Evolutionary conservation across 2,329 filamentous ascomycete genomes (phyloP).

Genomic region (Scopulariopsis brevicaulis): DNA sequence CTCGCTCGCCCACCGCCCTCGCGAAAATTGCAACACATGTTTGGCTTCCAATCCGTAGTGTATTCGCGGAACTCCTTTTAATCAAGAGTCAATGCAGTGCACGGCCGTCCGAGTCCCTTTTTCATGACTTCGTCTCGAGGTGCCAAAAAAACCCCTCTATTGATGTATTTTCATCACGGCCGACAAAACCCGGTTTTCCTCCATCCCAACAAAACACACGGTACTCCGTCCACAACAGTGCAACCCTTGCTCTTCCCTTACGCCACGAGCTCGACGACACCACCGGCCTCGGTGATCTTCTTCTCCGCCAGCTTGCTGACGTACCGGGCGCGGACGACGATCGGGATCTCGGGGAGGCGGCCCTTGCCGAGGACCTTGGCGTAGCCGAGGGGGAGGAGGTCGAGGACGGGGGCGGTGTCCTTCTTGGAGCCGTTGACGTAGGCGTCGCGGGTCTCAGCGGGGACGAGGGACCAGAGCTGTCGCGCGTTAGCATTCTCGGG

Average conservation of each 20-base stretch:
- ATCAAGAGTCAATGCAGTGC: constrained; percentile 5
- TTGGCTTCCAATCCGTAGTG: constrained; percentile 5
- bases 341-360: constrained; percentile 80
- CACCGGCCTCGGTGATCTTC: constrained; percentile 98
- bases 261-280: constrained; percentile 90
- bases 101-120: constrained; percentile 2
- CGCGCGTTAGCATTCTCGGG: background rate
- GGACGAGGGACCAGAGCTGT: constrained; percentile 92
- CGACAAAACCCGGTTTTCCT: constrained; percentile 11
- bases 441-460: constrained; percentile 82
- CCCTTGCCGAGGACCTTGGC: constrained; percentile 99
- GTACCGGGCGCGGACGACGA: constrained; percentile 92
- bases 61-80: constrained; percentile 6
- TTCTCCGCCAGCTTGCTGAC: constrained; percentile 93
- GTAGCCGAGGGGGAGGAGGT: constrained; percentile 95
- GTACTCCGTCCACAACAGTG: background rate
- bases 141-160: constrained; percentile 4
- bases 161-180: background rate
- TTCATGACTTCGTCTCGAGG: constrained; percentile 3
- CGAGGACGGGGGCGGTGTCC: constrained; percentile 93
- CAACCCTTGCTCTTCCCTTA: constrained; percentile 26
- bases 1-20: background rate
- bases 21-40: background rate
- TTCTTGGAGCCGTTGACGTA: constrained; percentile 72
- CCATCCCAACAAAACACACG: constrained; percentile 13